Evolutionary conservation across 352 stramenopile genomes (phyloP), one percentile per base, ranked within the genome.

Genomic region (Pythium dissotocum): DNA sequence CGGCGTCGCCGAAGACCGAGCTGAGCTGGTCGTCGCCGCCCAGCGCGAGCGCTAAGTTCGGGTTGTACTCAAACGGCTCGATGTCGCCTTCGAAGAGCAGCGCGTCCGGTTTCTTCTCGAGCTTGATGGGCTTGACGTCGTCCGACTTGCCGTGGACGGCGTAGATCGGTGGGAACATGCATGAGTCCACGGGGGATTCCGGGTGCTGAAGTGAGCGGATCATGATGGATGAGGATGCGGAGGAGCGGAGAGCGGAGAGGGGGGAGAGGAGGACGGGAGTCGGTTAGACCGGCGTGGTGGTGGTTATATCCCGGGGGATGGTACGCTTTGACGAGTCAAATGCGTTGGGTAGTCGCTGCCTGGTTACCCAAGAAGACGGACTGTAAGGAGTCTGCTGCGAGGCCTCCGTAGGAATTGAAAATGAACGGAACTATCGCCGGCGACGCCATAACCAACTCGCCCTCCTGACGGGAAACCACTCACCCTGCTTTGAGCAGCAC

Each of bases 1-100:
- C 85, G 60, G 86, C 77, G 65, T 93, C 85, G 28, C 81, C 82
- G 61, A 93, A 93, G 53, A 93, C 82, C 28, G 83, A 91, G 70
- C 73, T 87, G 69, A 91, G 80, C 38, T 83, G 87, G 53, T 77
- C 80, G 33, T 77, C 38, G 48, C 75, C 40, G 28, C 46, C 33
- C 46, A 71, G 14, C 35, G 54, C 33, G 33, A 64, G 44, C 60
- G 63, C 64, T 46, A 48, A 3, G 63, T 71, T 40, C 3, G 78
- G 70, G 14, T 73, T 75, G 75, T 86, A 91, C 64, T 88, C 81
- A 59, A 93, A 90, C 0, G 85, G 85, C 67, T 93, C 82, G 33
- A 93, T 75, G 46, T 88, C 83, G n/a, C 46, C 73, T 38, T 83
- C 73, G 61, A 72, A 72, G 42, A 74, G 69, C 36, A 72, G 58